Conservation (phyloP, 1,284 basidiomycete species). For the Moesziomyces sp. region DNA sequence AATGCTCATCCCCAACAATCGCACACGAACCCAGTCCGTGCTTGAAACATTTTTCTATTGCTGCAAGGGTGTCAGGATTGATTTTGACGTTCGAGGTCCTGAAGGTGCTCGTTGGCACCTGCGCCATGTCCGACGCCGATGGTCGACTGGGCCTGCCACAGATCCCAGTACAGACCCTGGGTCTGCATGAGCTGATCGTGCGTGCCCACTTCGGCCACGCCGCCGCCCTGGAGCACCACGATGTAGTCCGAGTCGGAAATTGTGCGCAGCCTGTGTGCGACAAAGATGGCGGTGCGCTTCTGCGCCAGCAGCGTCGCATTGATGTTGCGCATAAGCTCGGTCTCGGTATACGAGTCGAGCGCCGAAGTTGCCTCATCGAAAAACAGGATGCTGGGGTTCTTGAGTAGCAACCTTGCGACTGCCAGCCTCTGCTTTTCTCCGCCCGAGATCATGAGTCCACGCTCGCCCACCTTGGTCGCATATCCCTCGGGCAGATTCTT, state of each 20-base stretch:
- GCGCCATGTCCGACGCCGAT: constrained; percentile 52
- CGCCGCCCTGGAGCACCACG: constrained; percentile 59
- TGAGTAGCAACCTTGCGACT: constrained; percentile 88
- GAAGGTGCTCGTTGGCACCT: constrained; percentile 39
- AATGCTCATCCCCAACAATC: not conserved
- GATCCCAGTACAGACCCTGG: constrained; percentile 60
- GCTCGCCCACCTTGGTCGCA: constrained; percentile 89
- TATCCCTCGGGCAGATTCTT: constrained; percentile 85
- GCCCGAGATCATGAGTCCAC: constrained; percentile 96
- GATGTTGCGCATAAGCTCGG: constrained; percentile 94
- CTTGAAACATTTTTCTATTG: constrained; percentile 1
- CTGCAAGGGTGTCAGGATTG: not conserved
- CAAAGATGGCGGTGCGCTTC: constrained; percentile 88
- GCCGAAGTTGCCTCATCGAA: constrained; percentile 99
- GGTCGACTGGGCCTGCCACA: constrained; percentile 58
- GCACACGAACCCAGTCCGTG: too few relatives aligned
- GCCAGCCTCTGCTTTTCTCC: constrained; percentile 97
- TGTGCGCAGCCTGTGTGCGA: constrained; percentile 77
- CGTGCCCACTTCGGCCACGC: constrained; percentile 56
- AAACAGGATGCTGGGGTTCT: constrained; percentile 93
- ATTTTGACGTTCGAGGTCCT: constrained; percentile 26
- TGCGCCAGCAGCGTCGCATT: constrained; percentile 81
- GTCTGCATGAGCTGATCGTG: constrained; percentile 53
- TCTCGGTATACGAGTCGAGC: constrained; percentile 91
- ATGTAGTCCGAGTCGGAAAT: constrained; percentile 78